Evolutionary conservation across 371 early-diverging fungal genomes (phyloP), one percentile per base, ranked within the genome.

Genomic region (Dichotomocladium elegans): DNA sequence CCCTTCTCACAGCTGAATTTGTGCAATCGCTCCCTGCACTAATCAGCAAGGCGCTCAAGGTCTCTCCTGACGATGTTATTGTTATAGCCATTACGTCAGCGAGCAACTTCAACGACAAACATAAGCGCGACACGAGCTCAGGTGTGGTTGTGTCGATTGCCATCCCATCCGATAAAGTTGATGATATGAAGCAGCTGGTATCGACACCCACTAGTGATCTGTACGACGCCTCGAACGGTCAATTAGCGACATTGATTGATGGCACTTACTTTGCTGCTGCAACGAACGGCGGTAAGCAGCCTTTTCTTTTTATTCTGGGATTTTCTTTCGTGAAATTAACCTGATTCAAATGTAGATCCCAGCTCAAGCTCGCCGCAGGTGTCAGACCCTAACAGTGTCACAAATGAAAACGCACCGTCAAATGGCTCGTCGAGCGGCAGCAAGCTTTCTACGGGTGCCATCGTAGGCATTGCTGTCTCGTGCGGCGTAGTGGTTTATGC

Each of bases 401-500:
- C n/a, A n/a, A 24, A 24, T 19, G 21, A 21, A 12, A 21, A 24
- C 7, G 17, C 14, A 2, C 29, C 46, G 15, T 21, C 9, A n/a
- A n/a, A n/a, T n/a, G n/a, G n/a, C n/a, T n/a, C n/a, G n/a, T 17
- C 29, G 7, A 46, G n/a, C 40, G 15, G 29, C 10, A 33, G 52
- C 27, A 50, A 50, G 6, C 40, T 76, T 6, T 76, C 77, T 10
- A 65, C 62, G 7, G 70, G 56, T 0, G 55, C 64, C 7, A 60
- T 76, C 43, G 65, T 76, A 33, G 77, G 73, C 47, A 72, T 76
- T 29, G 65, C 68, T 47, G 73, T 76, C 0, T 70, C 73, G 5
- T 61, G 62, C 11, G 73, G 73, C 46, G 61, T 66, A 11, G 64
- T 57, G 10, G 58, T 76, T 2, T 76, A 76, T 55, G 73, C 77